Base-by-base conservation (phyloP, 1,284 basidiomycete species). In the Phlebopus sp. region DNA sequence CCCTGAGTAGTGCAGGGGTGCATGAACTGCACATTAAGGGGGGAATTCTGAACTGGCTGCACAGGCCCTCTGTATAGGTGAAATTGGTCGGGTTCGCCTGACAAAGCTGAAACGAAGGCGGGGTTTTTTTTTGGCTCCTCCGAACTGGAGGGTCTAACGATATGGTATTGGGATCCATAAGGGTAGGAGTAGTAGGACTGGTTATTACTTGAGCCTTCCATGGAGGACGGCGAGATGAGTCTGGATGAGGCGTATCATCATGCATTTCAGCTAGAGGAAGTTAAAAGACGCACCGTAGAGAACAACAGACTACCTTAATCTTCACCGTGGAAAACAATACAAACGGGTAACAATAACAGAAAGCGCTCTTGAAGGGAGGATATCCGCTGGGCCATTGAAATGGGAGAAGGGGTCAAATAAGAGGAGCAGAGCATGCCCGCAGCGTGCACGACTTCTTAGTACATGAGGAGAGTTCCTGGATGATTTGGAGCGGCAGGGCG, bases 271-370 rank as follows among this genome's bases (percentile, higher is more conserved):
- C 23, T 44, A 32, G 44, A 52, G 48, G 39, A 41, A 44, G 52
- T 36, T 32, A 4, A 37, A 25, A 39, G 19, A 62, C 65, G 44
- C 49, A 64, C 65, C 54, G 51, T 46, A 53, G 60, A 43, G 44
- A 42, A 36, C 45, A 14, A 32, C 42, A 39, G 14, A 42, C 44
- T 46, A 46, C 40, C 47, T 48, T 51, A 44, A 54, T 57, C 49
- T 62, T 53, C 42, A 61, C 51, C 62, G 62, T 64, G 65, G 62
- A 64, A 64, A 67, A 64, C 51, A 50, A 51, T 3, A 50, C 57
- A 49, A 56, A 52, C 32, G 29, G 31, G 47, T 45, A 37, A 51
- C 32, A 48, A 52, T 23, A 53, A 44, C 14, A 45, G 47, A 42
- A 17, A 40, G 29, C 10, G 38, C 38, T 37, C 37, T 54, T 42